Base-by-base conservation (phyloP, 768 basidiomycete genomes). In the Butyriboletus loyo region DNA sequence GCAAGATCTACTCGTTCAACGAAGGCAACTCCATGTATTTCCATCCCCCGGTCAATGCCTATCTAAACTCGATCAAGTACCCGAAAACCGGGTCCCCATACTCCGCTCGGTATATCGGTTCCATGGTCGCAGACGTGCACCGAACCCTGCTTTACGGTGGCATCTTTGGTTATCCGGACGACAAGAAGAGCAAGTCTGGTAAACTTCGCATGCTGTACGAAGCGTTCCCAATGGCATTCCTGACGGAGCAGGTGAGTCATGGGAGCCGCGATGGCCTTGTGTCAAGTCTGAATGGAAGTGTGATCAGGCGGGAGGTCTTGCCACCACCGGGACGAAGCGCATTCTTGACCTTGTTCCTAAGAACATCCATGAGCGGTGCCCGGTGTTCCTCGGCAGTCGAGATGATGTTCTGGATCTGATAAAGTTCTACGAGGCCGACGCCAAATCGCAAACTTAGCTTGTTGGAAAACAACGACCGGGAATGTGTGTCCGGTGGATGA, bases 1-100 rank as follows among this genome's bases (percentile, higher is more conserved):
- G 97, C 60, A 98, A 98, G 76, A 99, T 99, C 66, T 99, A 99
- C 76, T 98, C 95, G 4, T 96, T 98, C 80, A 99, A 99, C 70
- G 97, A 99, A 75, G 97, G 97, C 55, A 99, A 99, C 76, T 83
- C 93, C 30, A 78, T 92, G 80, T 95, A 95, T 75, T 98, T 97
- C 77, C 76, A 94, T 71, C 72, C 81, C 42, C 93, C 89, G 17
- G 89, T 91, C 43, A 73, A 73, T 45, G 82, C 84, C 38, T 96
- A 96, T 72, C 81, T 96, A 54, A 85, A 90, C 56, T 89, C 88
- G 57, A 91, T 96, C 81, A 96, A 99, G 73, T 93, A 81, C 69
- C 95, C 96, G 1, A 68, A 82, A 40, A 70, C 81, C 44, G 85
- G 84, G 31, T 75, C 82, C 24, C 95, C 96, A 10, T 96, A 97